Evolutionary conservation across 1,284 basidiomycete genomes (phyloP).

Genomic region (Sporisorium graminicola): DNA sequence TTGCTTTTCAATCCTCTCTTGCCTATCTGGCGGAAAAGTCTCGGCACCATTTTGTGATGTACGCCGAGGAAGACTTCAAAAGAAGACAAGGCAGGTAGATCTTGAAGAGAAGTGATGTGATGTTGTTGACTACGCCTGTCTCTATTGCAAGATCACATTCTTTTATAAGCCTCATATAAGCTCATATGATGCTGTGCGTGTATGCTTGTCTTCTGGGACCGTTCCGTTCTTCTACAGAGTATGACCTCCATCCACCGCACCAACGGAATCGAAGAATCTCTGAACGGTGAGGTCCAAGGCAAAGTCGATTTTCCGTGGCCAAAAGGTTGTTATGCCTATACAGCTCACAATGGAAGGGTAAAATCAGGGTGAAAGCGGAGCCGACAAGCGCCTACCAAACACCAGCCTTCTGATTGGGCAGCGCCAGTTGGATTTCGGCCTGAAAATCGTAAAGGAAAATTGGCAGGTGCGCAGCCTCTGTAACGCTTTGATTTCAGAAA

Average conservation of each 20-base stretch:
- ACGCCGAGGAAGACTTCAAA: neutral
- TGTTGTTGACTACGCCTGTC: neutral
- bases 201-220: too few relatives aligned
- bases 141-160: neutral
- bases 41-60: slow-evolving; percentile 40
- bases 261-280: neutral
- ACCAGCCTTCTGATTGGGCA: slow-evolving; percentile 39
- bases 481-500: neutral
- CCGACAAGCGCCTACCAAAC: slow-evolving; percentile 29
- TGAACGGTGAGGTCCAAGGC: neutral
- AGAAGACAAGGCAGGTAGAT: neutral
- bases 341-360: neutral
- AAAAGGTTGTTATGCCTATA: neutral
- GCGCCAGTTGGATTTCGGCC: neutral
- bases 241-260: too few relatives aligned
- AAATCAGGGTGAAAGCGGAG: slow-evolving; percentile 18
- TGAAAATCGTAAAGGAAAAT: slow-evolving; percentile 11
- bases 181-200: neutral
- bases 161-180: too few relatives aligned
- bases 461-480: slow-evolving; percentile 26
- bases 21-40: slow-evolving; percentile 4
- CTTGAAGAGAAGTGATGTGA: neutral
- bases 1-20: neutral
- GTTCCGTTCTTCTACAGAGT: too few relatives aligned
- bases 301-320: neutral